Base-by-base conservation (phyloP, 2,329 filamentous ascomycete species). In the Fusarium sambucinum region DNA sequence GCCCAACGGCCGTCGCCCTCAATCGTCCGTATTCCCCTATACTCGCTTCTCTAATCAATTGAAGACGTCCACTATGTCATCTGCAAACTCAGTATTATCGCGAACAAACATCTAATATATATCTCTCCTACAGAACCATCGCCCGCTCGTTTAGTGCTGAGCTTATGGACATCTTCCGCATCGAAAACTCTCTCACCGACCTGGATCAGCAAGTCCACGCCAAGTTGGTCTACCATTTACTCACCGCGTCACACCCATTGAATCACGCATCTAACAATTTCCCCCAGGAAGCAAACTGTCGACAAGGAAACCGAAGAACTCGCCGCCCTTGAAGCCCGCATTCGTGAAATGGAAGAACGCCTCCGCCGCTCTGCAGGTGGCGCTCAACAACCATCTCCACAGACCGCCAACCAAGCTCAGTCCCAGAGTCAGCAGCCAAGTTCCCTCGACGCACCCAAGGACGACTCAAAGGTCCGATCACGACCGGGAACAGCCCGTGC, bases 151-250 rank as follows among this genome's bases (percentile, higher is more conserved):
- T 97, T 81, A 95, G 93, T 62, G 85, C 89, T 44, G 92, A 95
- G 78, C 85, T 97, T 64, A 92, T 95, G 83, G 91, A 93, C 77
- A 91, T 96, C 73, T 97, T 97, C 83, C 91, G 92, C 75, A 90
- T 97, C 76, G 92, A 96, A 73, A 91, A 89, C 79, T 90, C 90
- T 72, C 77, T 96, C 60, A 88, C 90, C 75, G 87, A 91, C 66
- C 85, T 97, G 35, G 88, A 92, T 75, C 85, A 90, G 77, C 88
- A 91, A 71, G 88, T 97, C 63, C 87, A 93, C 77, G 87, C 93
- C 79, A 95, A 94, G 94, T 97, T 83, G 76, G 90, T 81, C 42
- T 46, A 44, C 58, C 63, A 41, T 55, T 62, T 38, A 32, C 55
- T 55, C 50, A 50, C 56, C 38, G 46, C 55, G 27, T 50, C 25